phyloP scores from a whole-genome alignment of 73 alveolate genomes.

The Tetrahymena thermophila region DNA sequence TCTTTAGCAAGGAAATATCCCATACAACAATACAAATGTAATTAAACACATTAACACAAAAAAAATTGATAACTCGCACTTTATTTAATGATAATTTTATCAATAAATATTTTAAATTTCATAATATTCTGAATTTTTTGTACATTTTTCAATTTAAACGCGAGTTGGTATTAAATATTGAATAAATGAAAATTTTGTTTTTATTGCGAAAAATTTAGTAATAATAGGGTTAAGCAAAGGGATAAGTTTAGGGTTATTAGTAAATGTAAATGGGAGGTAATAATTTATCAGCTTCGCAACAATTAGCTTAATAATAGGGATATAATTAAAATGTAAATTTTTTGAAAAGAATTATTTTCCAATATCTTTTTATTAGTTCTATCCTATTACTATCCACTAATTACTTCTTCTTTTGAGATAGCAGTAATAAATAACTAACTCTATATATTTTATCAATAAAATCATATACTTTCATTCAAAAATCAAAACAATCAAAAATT shows the following conservation, averaged over 20 bases:
- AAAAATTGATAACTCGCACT: background rate
- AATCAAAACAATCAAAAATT: background rate
- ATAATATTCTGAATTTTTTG: background rate
- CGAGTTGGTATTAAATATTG: background rate
- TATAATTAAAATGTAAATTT: background rate
- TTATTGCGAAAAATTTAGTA: background rate
- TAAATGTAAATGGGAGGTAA: background rate
- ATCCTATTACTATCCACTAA: constrained; percentile 1
- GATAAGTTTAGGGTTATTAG: background rate
- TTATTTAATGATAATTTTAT: background rate
- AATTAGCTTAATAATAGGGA: background rate
- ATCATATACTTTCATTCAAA: background rate
- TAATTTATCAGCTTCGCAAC: background rate
- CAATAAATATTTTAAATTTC: background rate
- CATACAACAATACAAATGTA: background rate
- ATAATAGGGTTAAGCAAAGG: background rate
- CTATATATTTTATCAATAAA: background rate
- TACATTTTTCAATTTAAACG: background rate
- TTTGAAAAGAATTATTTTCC: background rate
- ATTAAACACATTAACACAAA: background rate
- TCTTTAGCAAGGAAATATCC: background rate
- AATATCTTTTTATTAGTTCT: background rate
- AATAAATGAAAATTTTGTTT: too few species aligned
- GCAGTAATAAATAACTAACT: background rate
- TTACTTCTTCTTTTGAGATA: background rate